Conservation (phyloP, 129 eudicot genomes). For the Pseudognaphalium luteoalbum region DNA sequence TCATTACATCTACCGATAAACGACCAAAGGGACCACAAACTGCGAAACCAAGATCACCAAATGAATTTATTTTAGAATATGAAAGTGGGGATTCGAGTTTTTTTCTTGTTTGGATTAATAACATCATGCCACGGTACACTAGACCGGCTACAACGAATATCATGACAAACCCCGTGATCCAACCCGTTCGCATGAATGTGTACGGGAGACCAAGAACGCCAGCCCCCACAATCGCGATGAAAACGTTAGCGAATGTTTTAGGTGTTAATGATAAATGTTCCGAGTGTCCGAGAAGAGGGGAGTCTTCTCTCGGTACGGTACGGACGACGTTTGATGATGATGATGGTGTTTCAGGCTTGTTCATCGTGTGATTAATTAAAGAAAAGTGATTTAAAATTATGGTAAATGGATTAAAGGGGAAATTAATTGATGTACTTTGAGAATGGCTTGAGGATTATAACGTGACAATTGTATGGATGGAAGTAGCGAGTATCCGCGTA, state of each 20-base stretch:
- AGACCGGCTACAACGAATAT: conserved; percentile 50
- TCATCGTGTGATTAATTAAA: not conserved
- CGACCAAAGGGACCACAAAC: conserved; percentile 60
- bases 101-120: conserved; percentile 43
- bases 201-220: conserved; percentile 89
- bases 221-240: conserved; percentile 81
- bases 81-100: conserved; percentile 48
- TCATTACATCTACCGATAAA: conserved; percentile 48
- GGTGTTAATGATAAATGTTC: conserved; percentile 57
- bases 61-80: conserved; percentile 44
- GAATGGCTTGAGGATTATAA: not conserved
- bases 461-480: conserved; percentile 34
- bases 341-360: conserved; percentile 4
- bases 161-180: conserved; percentile 55
- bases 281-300: conserved; percentile 46
- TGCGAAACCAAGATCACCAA: conserved; percentile 62
- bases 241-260: conserved; percentile 78
- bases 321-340: conserved; percentile 27
- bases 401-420: not conserved
- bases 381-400: not conserved
- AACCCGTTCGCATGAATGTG: conserved; percentile 75
- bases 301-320: conserved; percentile 39
- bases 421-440: too few species aligned
- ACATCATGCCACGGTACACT: conserved; percentile 70
- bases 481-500: conserved; percentile 26